A percentile compares a stretch with the other conserved stretches of the same genome.
phyloP scores from a whole-genome alignment of 2,329 filamentous ascomycete genomes.

The Aspergillus sp. region DNA sequence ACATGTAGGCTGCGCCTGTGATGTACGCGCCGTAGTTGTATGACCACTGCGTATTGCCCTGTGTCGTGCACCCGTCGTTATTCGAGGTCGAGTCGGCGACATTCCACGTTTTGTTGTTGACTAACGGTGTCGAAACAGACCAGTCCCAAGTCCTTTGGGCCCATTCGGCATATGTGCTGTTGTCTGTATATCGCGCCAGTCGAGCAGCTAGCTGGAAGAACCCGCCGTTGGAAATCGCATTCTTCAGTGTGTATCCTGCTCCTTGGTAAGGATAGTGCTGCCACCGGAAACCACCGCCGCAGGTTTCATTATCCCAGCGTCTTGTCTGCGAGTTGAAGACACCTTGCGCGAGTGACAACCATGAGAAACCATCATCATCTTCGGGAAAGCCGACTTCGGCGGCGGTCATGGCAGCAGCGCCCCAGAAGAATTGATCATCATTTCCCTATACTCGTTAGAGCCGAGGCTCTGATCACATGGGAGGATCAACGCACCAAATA shows the following conservation, averaged over 20 bases:
- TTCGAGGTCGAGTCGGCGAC: slow-evolving; percentile 61
- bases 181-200: slow-evolving; percentile 37
- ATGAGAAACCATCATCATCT: slow-evolving; percentile 64
- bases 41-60: slow-evolving; percentile 60
- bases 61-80: slow-evolving; percentile 54
- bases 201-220: slow-evolving; percentile 39
- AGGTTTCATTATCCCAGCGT: slow-evolving; percentile 70
- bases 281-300: slow-evolving; percentile 68
- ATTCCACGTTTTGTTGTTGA: slow-evolving; percentile 52
- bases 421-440: slow-evolving; percentile 65
- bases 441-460: slow-evolving; percentile 49
- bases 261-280: slow-evolving; percentile 40
- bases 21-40: slow-evolving; percentile 64
- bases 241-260: slow-evolving; percentile 39
- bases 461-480: background rate
- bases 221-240: slow-evolving; percentile 39
- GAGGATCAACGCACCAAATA: slow-evolving; percentile 11
- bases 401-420: slow-evolving; percentile 59
- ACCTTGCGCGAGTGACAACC: slow-evolving; percentile 75
- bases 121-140: slow-evolving; percentile 55
- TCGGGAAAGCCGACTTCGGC: slow-evolving; percentile 52
- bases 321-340: slow-evolving; percentile 78
- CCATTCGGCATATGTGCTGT: slow-evolving; percentile 58
- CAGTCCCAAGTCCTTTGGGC: slow-evolving; percentile 69
- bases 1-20: slow-evolving; percentile 61